phyloP scores from a whole-genome alignment of 73 alveolate species.

The Tetrahymena malaccensis region DNA sequence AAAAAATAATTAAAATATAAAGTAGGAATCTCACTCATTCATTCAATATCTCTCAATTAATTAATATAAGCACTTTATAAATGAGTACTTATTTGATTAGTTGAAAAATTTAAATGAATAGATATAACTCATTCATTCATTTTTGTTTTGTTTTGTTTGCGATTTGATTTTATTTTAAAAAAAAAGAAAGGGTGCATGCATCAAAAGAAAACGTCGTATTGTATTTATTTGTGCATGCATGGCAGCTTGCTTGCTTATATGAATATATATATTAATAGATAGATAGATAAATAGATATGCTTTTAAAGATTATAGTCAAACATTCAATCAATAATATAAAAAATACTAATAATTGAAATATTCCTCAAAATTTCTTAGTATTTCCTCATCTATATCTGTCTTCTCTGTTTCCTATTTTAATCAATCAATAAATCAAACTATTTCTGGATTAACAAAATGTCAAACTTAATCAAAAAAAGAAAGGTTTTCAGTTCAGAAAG shows the following conservation, averaged over 20 bases:
- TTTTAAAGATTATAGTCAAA: neutral
- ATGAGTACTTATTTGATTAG: neutral
- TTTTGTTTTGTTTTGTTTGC: neutral
- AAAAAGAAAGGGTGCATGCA: too few species aligned
- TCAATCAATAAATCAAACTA: neutral
- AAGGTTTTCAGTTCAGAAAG: neutral
- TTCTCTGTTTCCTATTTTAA: neutral
- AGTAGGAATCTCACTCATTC: neutral
- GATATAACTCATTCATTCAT: neutral
- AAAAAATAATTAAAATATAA: too few species aligned
- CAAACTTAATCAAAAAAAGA: neutral
- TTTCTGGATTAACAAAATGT: neutral
- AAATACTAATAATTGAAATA: neutral
- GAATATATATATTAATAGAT: too few species aligned
- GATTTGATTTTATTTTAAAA: neutral
- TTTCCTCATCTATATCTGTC: neutral
- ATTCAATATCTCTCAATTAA: too few species aligned
- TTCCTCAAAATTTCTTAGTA: neutral
- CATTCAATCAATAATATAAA: neutral
- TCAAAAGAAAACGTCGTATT: neutral
- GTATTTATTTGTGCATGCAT: too few species aligned
- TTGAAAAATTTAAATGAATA: neutral
- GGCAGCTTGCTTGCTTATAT: neutral
- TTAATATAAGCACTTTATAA: neutral
- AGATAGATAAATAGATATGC: neutral